phyloP scores from a whole-genome alignment of 208 protist genomes.

The Angomonas ambiguus region DNA sequence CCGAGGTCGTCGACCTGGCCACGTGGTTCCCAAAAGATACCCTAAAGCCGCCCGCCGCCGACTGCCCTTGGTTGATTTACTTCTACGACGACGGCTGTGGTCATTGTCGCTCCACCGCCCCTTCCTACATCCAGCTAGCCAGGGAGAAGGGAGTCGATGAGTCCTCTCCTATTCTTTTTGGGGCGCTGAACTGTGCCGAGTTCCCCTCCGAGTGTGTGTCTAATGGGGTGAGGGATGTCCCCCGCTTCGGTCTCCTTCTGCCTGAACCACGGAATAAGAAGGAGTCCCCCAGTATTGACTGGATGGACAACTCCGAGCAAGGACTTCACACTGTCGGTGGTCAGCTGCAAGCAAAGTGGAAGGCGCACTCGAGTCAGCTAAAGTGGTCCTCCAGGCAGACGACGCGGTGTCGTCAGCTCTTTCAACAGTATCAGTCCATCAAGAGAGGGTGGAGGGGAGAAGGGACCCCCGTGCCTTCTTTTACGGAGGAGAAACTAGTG shows the following conservation, averaged over 20 bases:
- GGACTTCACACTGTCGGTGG: neutral
- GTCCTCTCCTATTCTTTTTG: slow-evolving; percentile 15
- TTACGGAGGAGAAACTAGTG: neutral
- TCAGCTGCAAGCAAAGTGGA: neutral
- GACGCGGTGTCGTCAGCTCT: neutral
- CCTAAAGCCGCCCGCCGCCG: neutral
- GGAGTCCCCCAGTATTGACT: slow-evolving; percentile 13
- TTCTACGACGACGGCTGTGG: slow-evolving; percentile 55
- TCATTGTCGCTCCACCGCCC: slow-evolving; percentile 40
- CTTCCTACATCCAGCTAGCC: neutral
- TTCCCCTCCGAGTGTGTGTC: slow-evolving; percentile 20
- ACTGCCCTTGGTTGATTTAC: slow-evolving; percentile 56
- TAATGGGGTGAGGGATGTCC: slow-evolving; percentile 33
- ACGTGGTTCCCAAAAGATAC: neutral
- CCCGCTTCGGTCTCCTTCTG: slow-evolving; percentile 22
- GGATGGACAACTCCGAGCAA: neutral
- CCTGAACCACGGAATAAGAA: slow-evolving; percentile 2
- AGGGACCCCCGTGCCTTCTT: neutral
- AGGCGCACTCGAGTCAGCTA: neutral
- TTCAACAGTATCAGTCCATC: neutral
- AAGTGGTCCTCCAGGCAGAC: neutral
- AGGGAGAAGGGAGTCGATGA: neutral
- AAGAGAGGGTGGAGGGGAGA: neutral
- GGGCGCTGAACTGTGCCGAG: slow-evolving; percentile 46
- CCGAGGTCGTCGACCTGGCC: neutral